Conservation (phyloP, 352 stramenopile species). For the Phytophthora lateralis region DNA sequence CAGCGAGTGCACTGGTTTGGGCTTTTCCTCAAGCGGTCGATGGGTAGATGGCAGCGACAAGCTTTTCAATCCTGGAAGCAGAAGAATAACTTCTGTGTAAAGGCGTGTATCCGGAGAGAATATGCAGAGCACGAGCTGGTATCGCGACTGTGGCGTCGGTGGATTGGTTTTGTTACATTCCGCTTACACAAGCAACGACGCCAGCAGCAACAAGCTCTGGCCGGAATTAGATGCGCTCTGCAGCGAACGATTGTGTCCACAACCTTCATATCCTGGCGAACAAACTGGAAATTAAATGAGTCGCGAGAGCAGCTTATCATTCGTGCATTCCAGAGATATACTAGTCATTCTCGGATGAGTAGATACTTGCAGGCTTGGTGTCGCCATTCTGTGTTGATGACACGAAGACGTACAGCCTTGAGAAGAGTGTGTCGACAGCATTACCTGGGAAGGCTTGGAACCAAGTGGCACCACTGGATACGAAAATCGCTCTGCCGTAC, state of each 20-base stretch:
- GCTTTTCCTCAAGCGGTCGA: constrained; percentile 16
- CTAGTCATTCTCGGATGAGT: background rate
- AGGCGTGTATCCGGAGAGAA: background rate
- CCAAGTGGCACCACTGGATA: constrained; percentile 23
- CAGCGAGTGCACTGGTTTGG: constrained; percentile 16
- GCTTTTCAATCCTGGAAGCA: constrained; percentile 35
- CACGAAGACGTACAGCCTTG: constrained; percentile 14
- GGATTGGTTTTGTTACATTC: constrained; percentile 21
- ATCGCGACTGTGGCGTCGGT: constrained; percentile 32
- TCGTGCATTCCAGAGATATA: constrained; percentile 4
- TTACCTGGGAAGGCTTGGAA: constrained; percentile 1
- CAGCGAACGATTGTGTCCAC: constrained; percentile 17
- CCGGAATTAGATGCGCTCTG: constrained; percentile 5
- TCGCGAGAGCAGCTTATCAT: constrained; percentile 4
- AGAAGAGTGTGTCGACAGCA: constrained; percentile 6
- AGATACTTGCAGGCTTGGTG: constrained; percentile 19
- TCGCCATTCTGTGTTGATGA: constrained; percentile 5
- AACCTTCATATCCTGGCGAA: constrained; percentile 27
- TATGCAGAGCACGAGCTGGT: constrained; percentile 20
- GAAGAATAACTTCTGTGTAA: constrained; percentile 11
- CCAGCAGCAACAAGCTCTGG: constrained; percentile 18
- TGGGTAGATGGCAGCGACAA: constrained; percentile 7
- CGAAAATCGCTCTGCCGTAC: constrained; percentile 1
- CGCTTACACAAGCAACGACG: constrained; percentile 19
- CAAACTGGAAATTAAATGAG: constrained; percentile 5